Conservation (phyloP, 495 filamentous ascomycete genomes). For the Cairneyella variabilis region DNA sequence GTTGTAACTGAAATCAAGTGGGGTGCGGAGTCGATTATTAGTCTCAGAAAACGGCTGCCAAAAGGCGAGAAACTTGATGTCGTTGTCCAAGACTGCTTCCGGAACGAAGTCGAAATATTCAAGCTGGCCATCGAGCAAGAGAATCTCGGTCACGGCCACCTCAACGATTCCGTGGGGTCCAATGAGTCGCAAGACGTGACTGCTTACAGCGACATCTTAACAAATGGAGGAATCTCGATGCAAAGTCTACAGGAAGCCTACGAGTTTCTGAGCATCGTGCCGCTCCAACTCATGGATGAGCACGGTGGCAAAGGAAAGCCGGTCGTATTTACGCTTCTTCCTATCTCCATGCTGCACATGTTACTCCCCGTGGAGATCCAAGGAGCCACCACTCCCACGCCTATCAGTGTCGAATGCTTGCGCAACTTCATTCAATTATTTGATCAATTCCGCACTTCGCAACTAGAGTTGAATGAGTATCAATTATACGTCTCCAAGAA, state of each 20-base stretch:
- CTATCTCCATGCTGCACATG: slow-evolving; percentile 20
- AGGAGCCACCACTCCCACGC: neutral
- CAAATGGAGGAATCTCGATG: slow-evolving; percentile 18
- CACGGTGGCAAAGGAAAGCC: slow-evolving; percentile 28
- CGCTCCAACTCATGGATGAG: slow-evolving; percentile 13
- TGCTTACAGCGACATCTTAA: slow-evolving; percentile 22
- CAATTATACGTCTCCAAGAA: slow-evolving; percentile 25
- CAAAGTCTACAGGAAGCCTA: slow-evolving; percentile 17
- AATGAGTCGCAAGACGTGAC: slow-evolving; percentile 17
- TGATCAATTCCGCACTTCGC: slow-evolving; percentile 16
- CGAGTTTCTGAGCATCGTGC: slow-evolving; percentile 22
- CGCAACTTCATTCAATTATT: slow-evolving; percentile 22
- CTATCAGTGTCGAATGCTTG: slow-evolving; percentile 5
- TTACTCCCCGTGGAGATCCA: slow-evolving; percentile 4
- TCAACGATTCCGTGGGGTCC: neutral
- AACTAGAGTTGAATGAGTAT: slow-evolving; percentile 22
- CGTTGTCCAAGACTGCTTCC: slow-evolving; percentile 3
- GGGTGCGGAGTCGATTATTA: slow-evolving; percentile 23
- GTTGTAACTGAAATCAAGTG: slow-evolving; percentile 25
- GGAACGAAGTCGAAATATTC: slow-evolving; percentile 11
- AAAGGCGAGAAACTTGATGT: neutral
- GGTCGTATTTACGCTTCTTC: slow-evolving; percentile 25
- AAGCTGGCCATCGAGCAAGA: slow-evolving; percentile 11
- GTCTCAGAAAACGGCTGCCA: neutral
- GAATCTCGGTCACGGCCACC: neutral